These are phyloP conservation scores for Coelastrella sp. DNA, from an alignment of 139 green algal genomes.

Conservation along the genomic window DNA sequence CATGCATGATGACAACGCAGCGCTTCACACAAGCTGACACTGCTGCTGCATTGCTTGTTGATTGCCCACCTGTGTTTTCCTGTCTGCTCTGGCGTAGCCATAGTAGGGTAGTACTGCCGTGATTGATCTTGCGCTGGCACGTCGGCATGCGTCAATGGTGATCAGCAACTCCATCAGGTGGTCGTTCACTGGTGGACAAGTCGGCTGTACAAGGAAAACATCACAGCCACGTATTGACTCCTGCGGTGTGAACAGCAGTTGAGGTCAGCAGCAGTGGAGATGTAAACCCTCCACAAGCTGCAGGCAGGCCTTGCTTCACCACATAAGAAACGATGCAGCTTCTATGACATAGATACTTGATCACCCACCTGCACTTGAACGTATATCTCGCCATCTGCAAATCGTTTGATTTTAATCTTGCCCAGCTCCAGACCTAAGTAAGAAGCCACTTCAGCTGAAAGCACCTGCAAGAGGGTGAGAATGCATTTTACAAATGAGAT, in stretches of 20 bases:
- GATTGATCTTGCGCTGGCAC: slow-evolving; percentile 95
- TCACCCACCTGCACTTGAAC: slow-evolving; percentile 85
- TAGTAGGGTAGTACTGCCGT: slow-evolving; percentile 97
- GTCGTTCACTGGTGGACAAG: slow-evolving; percentile 96
- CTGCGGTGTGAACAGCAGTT: slow-evolving; percentile 36
- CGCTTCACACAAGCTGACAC: background rate
- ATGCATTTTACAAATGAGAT: background rate
- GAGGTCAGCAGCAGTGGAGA: background rate
- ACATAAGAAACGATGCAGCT: background rate
- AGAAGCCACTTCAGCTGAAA: slow-evolving; percentile 93
- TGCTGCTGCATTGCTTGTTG: background rate
- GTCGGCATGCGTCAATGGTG: slow-evolving; percentile 91
- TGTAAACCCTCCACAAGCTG: background rate
- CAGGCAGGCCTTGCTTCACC: background rate
- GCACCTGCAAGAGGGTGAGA: slow-evolving; percentile 55
- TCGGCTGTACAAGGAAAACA: slow-evolving; percentile 99
- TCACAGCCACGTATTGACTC: slow-evolving; percentile 99
- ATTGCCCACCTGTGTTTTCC: slow-evolving; percentile 82
- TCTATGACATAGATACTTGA: too few species aligned
- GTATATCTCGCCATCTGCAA: slow-evolving; percentile 99
- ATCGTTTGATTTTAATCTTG: slow-evolving; percentile 96
- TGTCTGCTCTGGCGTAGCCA: slow-evolving; percentile 95
- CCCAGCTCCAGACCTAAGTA: slow-evolving; percentile 97
- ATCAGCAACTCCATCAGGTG: slow-evolving; percentile 99
- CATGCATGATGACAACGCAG: background rate